phyloP scores from a whole-genome alignment of 2,329 filamentous ascomycete genomes.

The Fusarium nematophilum region DNA sequence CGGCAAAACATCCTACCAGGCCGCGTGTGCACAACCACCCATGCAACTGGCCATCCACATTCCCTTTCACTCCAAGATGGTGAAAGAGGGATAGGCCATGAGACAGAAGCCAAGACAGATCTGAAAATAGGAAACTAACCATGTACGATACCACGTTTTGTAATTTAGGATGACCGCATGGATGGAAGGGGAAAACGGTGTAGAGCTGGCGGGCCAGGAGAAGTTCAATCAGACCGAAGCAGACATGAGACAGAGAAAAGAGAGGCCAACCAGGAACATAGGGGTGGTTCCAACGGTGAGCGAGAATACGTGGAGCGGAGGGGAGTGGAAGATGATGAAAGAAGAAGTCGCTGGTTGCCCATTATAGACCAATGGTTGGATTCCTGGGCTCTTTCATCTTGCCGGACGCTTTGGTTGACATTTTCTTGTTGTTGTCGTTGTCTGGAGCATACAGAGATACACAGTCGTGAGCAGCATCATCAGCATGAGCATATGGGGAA shows the following conservation, averaged over 20 bases:
- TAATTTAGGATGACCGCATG: conserved; percentile 38
- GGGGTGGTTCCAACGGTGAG: neutral
- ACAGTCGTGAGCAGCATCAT: conserved; percentile 28
- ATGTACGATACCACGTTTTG: conserved; percentile 44
- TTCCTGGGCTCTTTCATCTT: conserved; percentile 30
- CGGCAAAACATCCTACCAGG: neutral
- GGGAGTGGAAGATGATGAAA: conserved; percentile 16
- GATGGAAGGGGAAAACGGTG: conserved; percentile 13
- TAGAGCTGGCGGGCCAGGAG: conserved; percentile 25
- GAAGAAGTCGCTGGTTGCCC: conserved; percentile 10
- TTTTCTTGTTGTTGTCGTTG: conserved; percentile 22
- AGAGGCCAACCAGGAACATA: neutral
- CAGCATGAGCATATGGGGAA: conserved; percentile 23
- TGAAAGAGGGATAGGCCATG: conserved; percentile 1
- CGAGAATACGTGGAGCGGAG: conserved; percentile 6
- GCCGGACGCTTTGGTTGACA: conserved; percentile 27
- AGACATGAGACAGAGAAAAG: conserved; percentile 1
- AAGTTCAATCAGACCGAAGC: conserved; percentile 8
- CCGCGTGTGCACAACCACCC: neutral
- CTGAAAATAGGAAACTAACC: conserved; percentile 20
- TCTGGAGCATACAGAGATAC: conserved; percentile 27
- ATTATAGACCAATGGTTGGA: conserved; percentile 38
- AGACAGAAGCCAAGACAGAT: conserved; percentile 1
- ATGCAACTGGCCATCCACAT: neutral
- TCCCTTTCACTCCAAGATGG: conserved; percentile 2